phyloP scores from a whole-genome alignment of 2,329 filamentous ascomycete species.

The Didymella exigua region DNA sequence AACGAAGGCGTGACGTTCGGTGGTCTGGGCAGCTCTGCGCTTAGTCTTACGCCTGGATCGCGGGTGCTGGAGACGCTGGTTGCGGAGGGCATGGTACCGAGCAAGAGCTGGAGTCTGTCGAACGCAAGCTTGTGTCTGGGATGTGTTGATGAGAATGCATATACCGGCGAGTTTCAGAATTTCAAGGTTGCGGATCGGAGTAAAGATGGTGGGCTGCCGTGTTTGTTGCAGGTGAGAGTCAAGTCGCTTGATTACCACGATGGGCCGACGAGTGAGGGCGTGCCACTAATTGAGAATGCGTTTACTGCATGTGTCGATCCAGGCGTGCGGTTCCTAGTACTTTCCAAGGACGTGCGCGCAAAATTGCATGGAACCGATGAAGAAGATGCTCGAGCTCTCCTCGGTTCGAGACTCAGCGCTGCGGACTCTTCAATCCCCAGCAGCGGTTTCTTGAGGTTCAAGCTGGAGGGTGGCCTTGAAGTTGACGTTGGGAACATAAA shows the following conservation, averaged over 20 bases:
- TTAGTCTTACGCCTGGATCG: constrained; percentile 22
- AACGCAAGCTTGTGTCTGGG: constrained; percentile 22
- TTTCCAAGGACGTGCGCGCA: constrained; percentile 12
- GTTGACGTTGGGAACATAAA: background rate
- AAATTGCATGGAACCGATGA: constrained; percentile 6
- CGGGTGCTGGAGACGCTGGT: constrained; percentile 10
- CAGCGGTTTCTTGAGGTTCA: background rate
- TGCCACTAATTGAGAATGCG: constrained; percentile 14
- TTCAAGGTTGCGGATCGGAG: constrained; percentile 19
- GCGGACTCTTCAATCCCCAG: background rate
- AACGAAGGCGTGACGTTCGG: constrained; percentile 18
- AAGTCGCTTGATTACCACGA: constrained; percentile 24
- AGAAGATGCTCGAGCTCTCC: background rate
- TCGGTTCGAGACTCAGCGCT: background rate
- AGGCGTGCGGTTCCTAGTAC: constrained; percentile 19
- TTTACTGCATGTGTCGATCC: constrained; percentile 29
- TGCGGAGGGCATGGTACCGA: constrained; percentile 13
- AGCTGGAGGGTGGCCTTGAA: background rate
- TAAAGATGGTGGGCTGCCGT: constrained; percentile 14
- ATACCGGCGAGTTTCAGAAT: constrained; percentile 12
- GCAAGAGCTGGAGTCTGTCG: constrained; percentile 22
- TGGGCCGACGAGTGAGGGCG: constrained; percentile 12
- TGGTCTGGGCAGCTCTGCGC: constrained; percentile 11
- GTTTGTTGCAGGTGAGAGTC: constrained; percentile 21
- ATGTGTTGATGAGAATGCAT: constrained; percentile 13